Conservation (phyloP, 306 rosid species). For the Amphicarpaea edgeworthii region DNA sequence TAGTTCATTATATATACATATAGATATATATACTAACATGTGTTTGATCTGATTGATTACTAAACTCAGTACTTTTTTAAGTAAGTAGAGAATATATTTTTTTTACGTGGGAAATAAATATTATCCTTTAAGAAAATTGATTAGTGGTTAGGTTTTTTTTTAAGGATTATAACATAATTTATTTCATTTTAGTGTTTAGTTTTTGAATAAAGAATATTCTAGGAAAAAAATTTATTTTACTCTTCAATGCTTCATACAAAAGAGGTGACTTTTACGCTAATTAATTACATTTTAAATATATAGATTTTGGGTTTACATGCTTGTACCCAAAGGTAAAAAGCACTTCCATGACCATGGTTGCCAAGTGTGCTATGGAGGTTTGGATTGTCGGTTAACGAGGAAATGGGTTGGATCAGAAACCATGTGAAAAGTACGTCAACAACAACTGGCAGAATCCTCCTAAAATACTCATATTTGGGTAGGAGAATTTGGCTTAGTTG, state of each 20-base stretch:
- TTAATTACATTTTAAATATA: not conserved
- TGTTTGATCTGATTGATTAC: too few relatives aligned
- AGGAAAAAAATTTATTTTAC: too few relatives aligned
- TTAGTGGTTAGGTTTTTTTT: too few relatives aligned
- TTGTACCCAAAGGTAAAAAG: conserved; percentile 27
- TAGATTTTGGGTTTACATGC: conserved; percentile 24
- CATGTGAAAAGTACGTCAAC: conserved; percentile 63
- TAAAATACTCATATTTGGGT: conserved; percentile 58
- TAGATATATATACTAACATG: too few relatives aligned
- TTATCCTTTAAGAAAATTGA: too few relatives aligned
- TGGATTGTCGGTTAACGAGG: conserved; percentile 28
- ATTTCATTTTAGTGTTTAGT: too few relatives aligned
- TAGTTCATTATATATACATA: too few relatives aligned
- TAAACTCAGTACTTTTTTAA: too few relatives aligned
- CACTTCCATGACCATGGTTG: not conserved
- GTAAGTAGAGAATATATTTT: too few relatives aligned
- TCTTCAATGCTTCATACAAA: not conserved
- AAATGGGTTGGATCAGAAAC: conserved; percentile 60
- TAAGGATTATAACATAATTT: too few relatives aligned
- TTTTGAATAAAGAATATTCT: too few relatives aligned
- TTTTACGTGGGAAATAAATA: too few relatives aligned
- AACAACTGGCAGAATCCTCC: conserved; percentile 59
- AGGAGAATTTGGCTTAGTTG: conserved; percentile 26
- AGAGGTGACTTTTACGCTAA: not conserved
- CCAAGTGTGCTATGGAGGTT: conserved; percentile 53